phyloP scores from a whole-genome alignment of 805 yeast species.

The Middelhovenomyces tepae region DNA sequence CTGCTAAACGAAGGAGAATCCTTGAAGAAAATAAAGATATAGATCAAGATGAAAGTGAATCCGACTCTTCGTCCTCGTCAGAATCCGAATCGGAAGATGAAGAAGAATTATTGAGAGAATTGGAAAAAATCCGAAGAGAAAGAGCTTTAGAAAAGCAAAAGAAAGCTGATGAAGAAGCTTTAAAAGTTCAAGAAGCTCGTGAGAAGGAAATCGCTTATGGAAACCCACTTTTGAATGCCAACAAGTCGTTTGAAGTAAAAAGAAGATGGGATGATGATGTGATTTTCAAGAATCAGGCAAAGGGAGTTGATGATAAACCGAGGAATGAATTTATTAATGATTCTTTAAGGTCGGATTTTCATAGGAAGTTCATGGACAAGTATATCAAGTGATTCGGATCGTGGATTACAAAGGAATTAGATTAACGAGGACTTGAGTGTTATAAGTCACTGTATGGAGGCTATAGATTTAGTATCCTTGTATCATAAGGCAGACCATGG shows the following conservation, averaged over 20 bases:
- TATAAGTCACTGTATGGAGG: too few relatives aligned
- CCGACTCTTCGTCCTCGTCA: slow-evolving; percentile 5
- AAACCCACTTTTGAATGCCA: slow-evolving; percentile 25
- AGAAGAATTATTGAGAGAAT: slow-evolving; percentile 23
- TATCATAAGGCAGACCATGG: too few relatives aligned
- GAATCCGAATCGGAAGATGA: slow-evolving; percentile 8
- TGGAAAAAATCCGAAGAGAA: slow-evolving; percentile 28
- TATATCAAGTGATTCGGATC: slow-evolving; percentile 21
- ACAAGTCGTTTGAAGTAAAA: slow-evolving; percentile 17
- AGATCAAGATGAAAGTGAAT: slow-evolving; percentile 8
- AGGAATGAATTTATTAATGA: slow-evolving; percentile 26
- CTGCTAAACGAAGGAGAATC: slow-evolving; percentile 12
- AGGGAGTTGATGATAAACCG: slow-evolving; percentile 17
- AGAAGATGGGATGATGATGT: slow-evolving; percentile 29
- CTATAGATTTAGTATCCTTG: too few relatives aligned
- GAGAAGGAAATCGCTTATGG: slow-evolving; percentile 23
- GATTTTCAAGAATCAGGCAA: slow-evolving; percentile 28
- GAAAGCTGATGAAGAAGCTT: slow-evolving; percentile 15
- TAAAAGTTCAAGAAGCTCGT: slow-evolving; percentile 12
- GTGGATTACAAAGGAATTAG: too few relatives aligned
- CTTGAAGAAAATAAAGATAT: slow-evolving; percentile 13
- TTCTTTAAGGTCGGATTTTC: slow-evolving; percentile 31
- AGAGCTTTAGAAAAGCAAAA: slow-evolving; percentile 22
- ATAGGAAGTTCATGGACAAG: slow-evolving; percentile 28
- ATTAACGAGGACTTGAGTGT: too few relatives aligned